A percentile compares a stretch with the other conserved stretches of the same genome.
phyloP scores from a whole-genome alignment of 1,284 basidiomycete genomes.

The Heliocybe sulcata region DNA sequence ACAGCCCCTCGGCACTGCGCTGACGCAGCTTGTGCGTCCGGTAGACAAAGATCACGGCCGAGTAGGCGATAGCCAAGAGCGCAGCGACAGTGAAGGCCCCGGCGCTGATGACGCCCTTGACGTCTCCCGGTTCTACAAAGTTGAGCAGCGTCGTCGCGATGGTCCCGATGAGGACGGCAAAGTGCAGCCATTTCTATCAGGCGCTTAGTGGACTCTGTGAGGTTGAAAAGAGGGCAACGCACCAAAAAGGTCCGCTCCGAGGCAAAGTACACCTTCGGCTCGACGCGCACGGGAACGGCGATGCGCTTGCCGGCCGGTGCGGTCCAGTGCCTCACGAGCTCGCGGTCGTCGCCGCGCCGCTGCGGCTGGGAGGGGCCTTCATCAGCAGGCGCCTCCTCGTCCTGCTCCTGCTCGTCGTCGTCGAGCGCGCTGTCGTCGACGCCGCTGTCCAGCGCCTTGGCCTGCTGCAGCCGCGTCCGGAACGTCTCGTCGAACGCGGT shows the following conservation, averaged over 20 bases:
- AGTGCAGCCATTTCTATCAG: slow-evolving; percentile 87
- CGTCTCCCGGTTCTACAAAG: slow-evolving; percentile 75
- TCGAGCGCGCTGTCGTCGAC: slow-evolving; percentile 16
- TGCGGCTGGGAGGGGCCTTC: slow-evolving; percentile 2
- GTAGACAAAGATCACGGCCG: slow-evolving; percentile 83
- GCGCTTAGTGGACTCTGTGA: neutral
- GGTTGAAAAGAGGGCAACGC: slow-evolving; percentile 19
- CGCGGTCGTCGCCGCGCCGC: slow-evolving; percentile 38
- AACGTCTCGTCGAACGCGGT: slow-evolving; percentile 77
- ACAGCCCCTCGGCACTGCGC: slow-evolving; percentile 72
- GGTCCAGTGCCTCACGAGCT: slow-evolving; percentile 67
- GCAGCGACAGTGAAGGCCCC: slow-evolving; percentile 86
- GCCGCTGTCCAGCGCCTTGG: slow-evolving; percentile 14
- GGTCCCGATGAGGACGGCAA: slow-evolving; percentile 81
- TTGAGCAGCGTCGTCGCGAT: slow-evolving; percentile 91
- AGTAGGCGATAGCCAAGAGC: slow-evolving; percentile 86
- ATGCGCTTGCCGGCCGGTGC: slow-evolving; percentile 89
- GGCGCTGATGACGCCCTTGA: slow-evolving; percentile 77
- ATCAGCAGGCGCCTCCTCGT: too few relatives aligned
- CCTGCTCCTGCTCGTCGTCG: slow-evolving; percentile 23
- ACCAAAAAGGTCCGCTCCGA: slow-evolving; percentile 90
- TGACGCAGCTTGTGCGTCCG: slow-evolving; percentile 73
- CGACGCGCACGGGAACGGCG: slow-evolving; percentile 87
- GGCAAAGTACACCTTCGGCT: slow-evolving; percentile 98
- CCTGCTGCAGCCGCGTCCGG: slow-evolving; percentile 48